These are phyloP conservation scores for Saccharomycopsis schoenii DNA, from an alignment of 805 yeast species.

Conservation along the genomic window DNA sequence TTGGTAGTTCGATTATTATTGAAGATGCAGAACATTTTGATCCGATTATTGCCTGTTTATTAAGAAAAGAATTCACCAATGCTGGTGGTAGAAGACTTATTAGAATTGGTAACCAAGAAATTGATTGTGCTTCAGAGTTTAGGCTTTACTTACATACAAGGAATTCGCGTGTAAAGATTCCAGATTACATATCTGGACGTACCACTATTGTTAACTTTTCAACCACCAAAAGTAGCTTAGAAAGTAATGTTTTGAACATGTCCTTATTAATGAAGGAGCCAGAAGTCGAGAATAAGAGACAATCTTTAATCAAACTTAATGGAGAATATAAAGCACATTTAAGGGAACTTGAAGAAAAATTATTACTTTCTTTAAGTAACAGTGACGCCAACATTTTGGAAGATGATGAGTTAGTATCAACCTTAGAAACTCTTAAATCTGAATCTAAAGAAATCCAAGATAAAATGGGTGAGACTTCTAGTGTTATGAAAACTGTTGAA, in stretches of 20 bases:
- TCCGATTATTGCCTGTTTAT: conserved; percentile 56
- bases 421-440: conserved; percentile 54
- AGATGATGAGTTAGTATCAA: conserved; percentile 45
- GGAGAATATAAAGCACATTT: conserved; percentile 50
- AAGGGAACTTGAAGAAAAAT: conserved; percentile 43
- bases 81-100: conserved; percentile 66
- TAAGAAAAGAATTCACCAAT: conserved; percentile 48
- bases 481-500: conserved; percentile 47
- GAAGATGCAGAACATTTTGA: conserved; percentile 76
- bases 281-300: conserved; percentile 50
- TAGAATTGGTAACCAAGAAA: conserved; percentile 46
- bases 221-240: conserved; percentile 57
- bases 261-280: conserved; percentile 51
- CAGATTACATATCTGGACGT: conserved; percentile 52
- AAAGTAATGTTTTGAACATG: conserved; percentile 49
- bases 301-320: conserved; percentile 43
- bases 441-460: conserved; percentile 46
- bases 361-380: conserved; percentile 48
- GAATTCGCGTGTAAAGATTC: conserved; percentile 38
- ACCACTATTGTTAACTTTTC: conserved; percentile 61
- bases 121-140: conserved; percentile 63
- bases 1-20: conserved; percentile 68
- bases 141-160: conserved; percentile 49
- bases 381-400: conserved; percentile 59
- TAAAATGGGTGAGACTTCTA: conserved; percentile 45